Conservation (phyloP, 140 eudicot genomes). For the Stevia rebaudiana region DNA sequence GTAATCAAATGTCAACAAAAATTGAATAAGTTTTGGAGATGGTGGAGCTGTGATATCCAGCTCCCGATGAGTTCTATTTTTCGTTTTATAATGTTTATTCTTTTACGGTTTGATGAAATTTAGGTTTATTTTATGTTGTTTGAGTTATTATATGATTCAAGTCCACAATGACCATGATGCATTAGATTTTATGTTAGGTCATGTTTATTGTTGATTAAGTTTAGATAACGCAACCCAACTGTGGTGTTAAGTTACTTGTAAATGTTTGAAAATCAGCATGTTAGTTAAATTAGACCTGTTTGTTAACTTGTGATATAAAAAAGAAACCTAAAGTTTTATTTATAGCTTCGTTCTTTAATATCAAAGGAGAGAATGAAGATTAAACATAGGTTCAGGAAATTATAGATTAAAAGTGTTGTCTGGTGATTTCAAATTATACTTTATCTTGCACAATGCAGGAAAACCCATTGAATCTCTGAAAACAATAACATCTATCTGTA, state of each 20-base stretch:
- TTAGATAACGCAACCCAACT: neutral
- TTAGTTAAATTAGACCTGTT: neutral
- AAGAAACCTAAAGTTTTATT: neutral
- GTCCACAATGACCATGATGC: slow-evolving; percentile 4
- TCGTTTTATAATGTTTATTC: slow-evolving; percentile 4
- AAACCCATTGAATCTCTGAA: neutral
- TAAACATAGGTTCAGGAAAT: neutral
- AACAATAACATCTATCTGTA: neutral
- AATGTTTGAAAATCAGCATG: neutral
- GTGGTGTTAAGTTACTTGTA: neutral
- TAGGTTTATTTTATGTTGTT: neutral
- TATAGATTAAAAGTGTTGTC: neutral
- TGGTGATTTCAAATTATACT: neutral
- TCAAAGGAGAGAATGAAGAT: neutral
- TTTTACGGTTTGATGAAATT: neutral
- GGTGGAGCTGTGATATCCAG: neutral
- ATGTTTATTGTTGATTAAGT: neutral
- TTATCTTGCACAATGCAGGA: neutral
- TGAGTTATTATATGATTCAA: slow-evolving; percentile 7
- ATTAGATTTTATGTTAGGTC: neutral
- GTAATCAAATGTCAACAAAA: neutral
- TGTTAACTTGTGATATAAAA: neutral
- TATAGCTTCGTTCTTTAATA: neutral
- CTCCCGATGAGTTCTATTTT: neutral
- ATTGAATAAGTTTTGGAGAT: neutral